phyloP scores from a whole-genome alignment of 805 yeast species.

The Tetrapisispora namnaoensis region DNA sequence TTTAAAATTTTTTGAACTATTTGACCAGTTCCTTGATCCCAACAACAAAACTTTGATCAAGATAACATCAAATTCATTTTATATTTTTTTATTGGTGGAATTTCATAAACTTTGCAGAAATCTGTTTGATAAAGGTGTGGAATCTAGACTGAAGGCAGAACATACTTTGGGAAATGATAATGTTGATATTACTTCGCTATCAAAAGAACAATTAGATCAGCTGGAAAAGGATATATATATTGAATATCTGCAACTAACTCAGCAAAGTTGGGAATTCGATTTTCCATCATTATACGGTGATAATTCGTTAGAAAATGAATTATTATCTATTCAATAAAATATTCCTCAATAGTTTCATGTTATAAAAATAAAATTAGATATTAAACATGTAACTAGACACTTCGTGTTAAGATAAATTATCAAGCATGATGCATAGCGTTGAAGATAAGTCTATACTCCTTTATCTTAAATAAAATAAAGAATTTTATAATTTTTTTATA shows the following conservation, averaged over 20 bases:
- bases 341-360: no score
- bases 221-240: constrained; percentile 11
- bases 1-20: constrained; percentile 8
- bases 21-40: constrained; percentile 14
- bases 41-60: constrained; percentile 5
- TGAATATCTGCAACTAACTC: constrained; percentile 12
- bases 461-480: no score
- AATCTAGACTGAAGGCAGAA: constrained; percentile 15
- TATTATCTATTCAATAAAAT: no score
- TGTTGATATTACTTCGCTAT: constrained; percentile 6
- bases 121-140: constrained; percentile 15
- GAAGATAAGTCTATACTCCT: no score
- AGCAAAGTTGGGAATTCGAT: constrained; percentile 5
- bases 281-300: background rate
- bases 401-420: no score
- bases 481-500: no score
- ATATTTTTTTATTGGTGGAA: constrained; percentile 13
- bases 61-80: constrained; percentile 11
- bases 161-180: constrained; percentile 7
- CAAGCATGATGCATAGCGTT: no score
- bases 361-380: no score
- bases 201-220: constrained; percentile 7
- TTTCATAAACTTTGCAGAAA: constrained; percentile 18
- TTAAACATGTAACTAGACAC: no score
- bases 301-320: background rate